These are phyloP conservation scores for Phalaenopsis aphrodite DNA, from an alignment of 106 monocot genomes.

Conservation along the genomic window DNA sequence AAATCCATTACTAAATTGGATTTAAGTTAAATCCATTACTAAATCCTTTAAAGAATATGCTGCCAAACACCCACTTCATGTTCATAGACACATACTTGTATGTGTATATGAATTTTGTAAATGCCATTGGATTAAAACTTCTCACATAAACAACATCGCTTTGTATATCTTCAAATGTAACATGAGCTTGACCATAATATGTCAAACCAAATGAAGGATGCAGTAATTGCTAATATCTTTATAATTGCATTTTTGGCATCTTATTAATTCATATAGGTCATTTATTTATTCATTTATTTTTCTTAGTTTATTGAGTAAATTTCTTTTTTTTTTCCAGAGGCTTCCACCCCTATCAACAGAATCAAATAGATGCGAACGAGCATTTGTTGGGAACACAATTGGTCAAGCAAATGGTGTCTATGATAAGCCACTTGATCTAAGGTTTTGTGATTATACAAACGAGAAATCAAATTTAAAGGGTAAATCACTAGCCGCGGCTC, in stretches of 20 bases:
- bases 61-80: too few species aligned
- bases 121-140: neutral
- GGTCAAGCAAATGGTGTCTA: conserved; percentile 99
- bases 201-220: neutral
- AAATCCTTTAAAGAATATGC: too few species aligned
- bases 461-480: conserved; percentile 89
- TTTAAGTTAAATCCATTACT: too few species aligned
- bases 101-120: neutral
- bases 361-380: conserved; percentile 79
- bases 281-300: neutral
- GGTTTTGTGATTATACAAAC: conserved; percentile 84
- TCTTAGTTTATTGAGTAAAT: neutral
- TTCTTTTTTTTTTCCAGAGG: conserved; percentile 32
- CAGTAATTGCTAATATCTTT: neutral
- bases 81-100: too few species aligned
- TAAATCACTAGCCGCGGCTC: conserved; percentile 81
- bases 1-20: too few species aligned
- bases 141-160: neutral
- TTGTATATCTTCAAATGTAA: neutral
- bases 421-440: conserved; percentile 87
- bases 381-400: conserved; percentile 94
- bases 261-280: neutral
- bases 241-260: neutral
- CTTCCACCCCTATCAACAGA: conserved; percentile 91
- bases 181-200: neutral